Evolutionary conservation across 1,284 basidiomycete species (phyloP), one percentile per base, ranked within the genome.

Genomic region (Rhodotorula glutinis): DNA sequence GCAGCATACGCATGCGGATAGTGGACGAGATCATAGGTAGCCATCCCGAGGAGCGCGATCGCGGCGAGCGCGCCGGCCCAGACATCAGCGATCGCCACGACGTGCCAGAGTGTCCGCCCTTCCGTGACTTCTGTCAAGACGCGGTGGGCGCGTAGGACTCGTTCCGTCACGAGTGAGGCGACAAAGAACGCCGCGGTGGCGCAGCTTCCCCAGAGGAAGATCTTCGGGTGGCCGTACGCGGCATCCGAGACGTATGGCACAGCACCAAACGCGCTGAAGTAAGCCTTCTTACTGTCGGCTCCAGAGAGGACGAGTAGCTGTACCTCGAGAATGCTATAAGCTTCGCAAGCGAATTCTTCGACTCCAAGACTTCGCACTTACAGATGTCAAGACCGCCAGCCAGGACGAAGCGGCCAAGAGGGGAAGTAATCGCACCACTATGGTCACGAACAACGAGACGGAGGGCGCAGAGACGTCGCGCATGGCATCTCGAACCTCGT

Each of bases 91-190:
- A 46, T 21, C 1, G 55, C 60, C 25, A 67, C 57, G 1, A 30
- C 8, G n/a, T 46, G 19, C 65, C 68, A 70, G 9, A 70, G 46
- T 14, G n/a, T 23, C 7, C 57, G n/a, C 27, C 63, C 65, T 10
- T 62, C 59, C 8, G 52, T 70, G 4, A 65, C 69, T n/a, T 70
- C 69, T 8, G 33, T 19, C 14, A 67, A 38, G 13, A 70, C 65
- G 0, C 69, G 47, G 17, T 33, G 47, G 5, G 43, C 40, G 1
- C 69, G 56, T 4, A 70, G 43, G 38, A 57, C 25, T 1, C 69
- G 53, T 25, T 70, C 69, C 13, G 43, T 21, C 10, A 19, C 11
- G 38, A 70, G 51, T 3, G 53, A 40, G 1, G 49, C 38, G 4
- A 41, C 10, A 51, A 46, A 59, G 49, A 67, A 60, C 1, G 60